Conservation (phyloP, 768 basidiomycete species). For the Rhizopogon roseolus region DNA sequence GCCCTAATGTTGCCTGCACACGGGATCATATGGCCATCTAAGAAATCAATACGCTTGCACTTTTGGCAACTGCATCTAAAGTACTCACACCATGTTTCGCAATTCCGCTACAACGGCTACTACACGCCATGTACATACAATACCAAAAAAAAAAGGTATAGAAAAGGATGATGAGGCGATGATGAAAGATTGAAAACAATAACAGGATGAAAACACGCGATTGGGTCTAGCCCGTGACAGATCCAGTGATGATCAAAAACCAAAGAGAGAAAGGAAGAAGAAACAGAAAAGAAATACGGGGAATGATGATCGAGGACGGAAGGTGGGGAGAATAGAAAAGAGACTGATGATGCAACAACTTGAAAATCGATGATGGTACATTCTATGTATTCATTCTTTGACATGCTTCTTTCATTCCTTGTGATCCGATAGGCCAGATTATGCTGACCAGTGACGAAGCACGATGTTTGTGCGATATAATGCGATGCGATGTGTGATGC, state of each 20-base stretch:
- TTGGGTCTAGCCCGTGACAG: constrained; percentile 5
- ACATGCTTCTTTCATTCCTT: not conserved
- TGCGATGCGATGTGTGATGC: constrained; percentile 15
- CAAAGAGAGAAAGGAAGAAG: not conserved
- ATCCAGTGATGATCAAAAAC: constrained; percentile 12
- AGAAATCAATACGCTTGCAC: constrained; percentile 14
- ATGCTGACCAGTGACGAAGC: constrained; percentile 5
- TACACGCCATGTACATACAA: constrained; percentile 14
- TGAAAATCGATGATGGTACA: constrained; percentile 2
- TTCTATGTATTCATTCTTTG: constrained; percentile 1
- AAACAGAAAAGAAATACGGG: constrained; percentile 7
- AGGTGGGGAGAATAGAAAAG: constrained; percentile 3
- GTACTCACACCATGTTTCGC: not conserved
- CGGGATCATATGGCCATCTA: constrained; percentile 14
- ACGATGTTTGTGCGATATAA: not conserved
- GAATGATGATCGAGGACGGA: not conserved
- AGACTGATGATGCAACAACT: constrained; percentile 12
- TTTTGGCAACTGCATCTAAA: not conserved
- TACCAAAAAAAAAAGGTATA: not conserved
- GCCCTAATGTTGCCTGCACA: no score
- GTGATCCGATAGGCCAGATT: not conserved
- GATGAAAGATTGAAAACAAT: constrained; percentile 15
- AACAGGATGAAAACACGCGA: constrained; percentile 9
- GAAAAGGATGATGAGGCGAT: not conserved
- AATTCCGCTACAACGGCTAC: not conserved